These are phyloP conservation scores for Parvularia atlantis DNA, from an alignment of 78 protist species.

Conservation along the genomic window DNA sequence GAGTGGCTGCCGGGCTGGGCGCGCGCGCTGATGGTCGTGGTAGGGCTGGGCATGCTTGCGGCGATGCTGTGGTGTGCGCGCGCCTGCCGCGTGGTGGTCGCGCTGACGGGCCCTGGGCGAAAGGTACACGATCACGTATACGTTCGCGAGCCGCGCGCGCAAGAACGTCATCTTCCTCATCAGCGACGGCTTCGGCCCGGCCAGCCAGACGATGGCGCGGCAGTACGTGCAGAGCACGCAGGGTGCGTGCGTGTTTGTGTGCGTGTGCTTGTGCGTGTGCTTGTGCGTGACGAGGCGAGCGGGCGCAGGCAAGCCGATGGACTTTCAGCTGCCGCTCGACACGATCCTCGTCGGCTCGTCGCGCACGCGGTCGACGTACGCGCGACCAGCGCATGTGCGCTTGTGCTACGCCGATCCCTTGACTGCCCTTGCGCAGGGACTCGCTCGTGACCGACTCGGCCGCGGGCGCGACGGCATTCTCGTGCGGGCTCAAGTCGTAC, in stretches of 20 bases:
- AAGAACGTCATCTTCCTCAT: constrained; percentile 30
- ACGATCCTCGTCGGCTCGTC: constrained; percentile 1
- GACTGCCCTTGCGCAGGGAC: too few species aligned
- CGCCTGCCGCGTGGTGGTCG: too few species aligned
- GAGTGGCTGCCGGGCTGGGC: too few species aligned
- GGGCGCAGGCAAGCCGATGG: neutral
- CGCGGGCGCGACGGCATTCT: constrained; percentile 23
- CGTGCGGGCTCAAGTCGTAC: constrained; percentile 11
- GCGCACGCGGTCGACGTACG: constrained; percentile 8
- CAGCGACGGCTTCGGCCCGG: constrained; percentile 25
- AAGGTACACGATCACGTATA: too few species aligned
- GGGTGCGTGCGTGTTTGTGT: neutral
- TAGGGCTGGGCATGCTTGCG: too few species aligned
- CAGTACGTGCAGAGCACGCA: neutral
- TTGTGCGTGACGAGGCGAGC: neutral
- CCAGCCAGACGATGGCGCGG: constrained; percentile 9
- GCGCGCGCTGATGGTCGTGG: too few species aligned
- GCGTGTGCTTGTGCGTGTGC: neutral
- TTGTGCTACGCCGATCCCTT: too few species aligned
- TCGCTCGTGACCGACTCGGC: constrained; percentile 31
- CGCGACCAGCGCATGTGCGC: too few species aligned
- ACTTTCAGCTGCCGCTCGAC: constrained; percentile 6
- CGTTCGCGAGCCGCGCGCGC: constrained; percentile 2
- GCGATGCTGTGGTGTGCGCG: too few species aligned
- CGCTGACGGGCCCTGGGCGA: too few species aligned